These are phyloP conservation scores for Amniculicola lignicola DNA, from an alignment of 495 filamentous ascomycete genomes.

Conservation along the genomic window DNA sequence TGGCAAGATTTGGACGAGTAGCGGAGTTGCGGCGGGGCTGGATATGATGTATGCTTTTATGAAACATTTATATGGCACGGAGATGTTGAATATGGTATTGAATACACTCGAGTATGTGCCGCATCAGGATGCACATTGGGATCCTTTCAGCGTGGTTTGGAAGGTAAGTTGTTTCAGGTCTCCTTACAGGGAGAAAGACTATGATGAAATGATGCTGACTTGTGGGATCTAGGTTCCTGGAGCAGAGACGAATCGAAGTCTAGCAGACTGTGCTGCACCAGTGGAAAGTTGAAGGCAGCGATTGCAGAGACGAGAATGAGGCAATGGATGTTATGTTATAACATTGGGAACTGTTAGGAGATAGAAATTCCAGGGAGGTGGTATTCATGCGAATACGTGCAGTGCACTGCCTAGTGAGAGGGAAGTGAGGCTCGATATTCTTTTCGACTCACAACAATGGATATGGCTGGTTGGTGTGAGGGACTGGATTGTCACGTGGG, in stretches of 20 bases:
- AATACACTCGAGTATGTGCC: constrained; percentile 19
- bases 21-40: constrained; percentile 20
- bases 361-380: no score
- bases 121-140: constrained; percentile 30
- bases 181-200: no score
- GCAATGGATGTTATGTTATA: no score
- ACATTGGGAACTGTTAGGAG: no score
- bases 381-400: no score
- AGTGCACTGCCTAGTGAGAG: no score
- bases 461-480: no score
- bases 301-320: no score
- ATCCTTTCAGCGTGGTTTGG: constrained; percentile 39
- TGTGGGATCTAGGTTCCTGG: background rate
- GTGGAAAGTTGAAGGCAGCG: no score
- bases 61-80: constrained; percentile 5
- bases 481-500: no score
- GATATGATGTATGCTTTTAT: constrained; percentile 25
- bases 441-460: no score
- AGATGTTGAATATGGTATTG: background rate
- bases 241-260: background rate
- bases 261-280: background rate
- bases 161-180: background rate
- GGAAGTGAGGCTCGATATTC: no score
- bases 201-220: background rate
- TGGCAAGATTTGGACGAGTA: constrained; percentile 24